Conservation (phyloP, 2,329 filamentous ascomycete species). For the Thermoascus crustaceus region DNA sequence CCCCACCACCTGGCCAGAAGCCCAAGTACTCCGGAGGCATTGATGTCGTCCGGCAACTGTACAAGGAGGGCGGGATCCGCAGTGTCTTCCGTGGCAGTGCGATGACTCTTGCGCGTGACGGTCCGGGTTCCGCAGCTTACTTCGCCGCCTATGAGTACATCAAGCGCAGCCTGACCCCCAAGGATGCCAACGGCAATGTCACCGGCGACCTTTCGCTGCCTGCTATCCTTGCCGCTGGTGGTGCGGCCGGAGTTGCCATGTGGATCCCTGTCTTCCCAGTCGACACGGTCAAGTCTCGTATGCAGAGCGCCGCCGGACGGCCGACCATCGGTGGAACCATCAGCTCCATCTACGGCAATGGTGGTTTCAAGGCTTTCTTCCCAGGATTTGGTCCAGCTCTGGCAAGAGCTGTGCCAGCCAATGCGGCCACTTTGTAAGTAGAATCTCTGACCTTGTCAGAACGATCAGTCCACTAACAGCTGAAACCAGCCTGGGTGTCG, state of each 20-base stretch:
- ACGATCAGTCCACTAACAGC: conserved; percentile 11
- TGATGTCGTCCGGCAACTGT: conserved; percentile 89
- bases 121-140: conserved; percentile 87
- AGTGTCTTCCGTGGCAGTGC: conserved; percentile 86
- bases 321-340: conserved; percentile 74
- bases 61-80: conserved; percentile 79
- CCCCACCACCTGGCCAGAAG: conserved; percentile 78
- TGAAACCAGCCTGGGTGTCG: conserved; percentile 36
- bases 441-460: neutral
- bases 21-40: conserved; percentile 79
- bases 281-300: conserved; percentile 87
- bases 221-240: conserved; percentile 79
- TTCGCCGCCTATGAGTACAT: conserved; percentile 96
- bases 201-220: conserved; percentile 69
- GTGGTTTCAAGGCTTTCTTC: conserved; percentile 89
- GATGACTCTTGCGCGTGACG: conserved; percentile 89
- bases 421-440: conserved; percentile 77
- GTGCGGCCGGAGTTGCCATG: conserved; percentile 90
- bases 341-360: conserved; percentile 69
- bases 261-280: conserved; percentile 98
- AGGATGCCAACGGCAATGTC: conserved; percentile 65
- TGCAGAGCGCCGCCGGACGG: conserved; percentile 85
- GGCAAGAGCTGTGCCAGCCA: conserved; percentile 86
- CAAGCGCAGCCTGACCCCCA: conserved; percentile 77
- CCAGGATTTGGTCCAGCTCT: conserved; percentile 90